These are phyloP conservation scores for Talaromyces sp. DNA, from an alignment of 2,329 filamentous ascomycete species.

Conservation along the genomic window DNA sequence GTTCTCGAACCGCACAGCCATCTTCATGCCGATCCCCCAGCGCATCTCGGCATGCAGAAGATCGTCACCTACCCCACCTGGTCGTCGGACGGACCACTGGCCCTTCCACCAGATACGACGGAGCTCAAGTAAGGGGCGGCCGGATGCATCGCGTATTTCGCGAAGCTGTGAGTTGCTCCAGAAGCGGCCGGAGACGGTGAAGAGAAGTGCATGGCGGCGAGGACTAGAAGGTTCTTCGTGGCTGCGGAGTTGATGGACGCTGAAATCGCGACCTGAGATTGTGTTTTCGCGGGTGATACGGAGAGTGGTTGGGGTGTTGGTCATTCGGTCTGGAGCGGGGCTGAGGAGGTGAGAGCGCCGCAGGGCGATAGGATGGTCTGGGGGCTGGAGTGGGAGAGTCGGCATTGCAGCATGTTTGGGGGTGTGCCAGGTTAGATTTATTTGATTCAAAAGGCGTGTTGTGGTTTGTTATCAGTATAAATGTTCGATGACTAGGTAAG, in stretches of 20 bases:
- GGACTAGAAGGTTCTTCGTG: slow-evolving; percentile 21
- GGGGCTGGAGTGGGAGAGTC: slow-evolving; percentile 18
- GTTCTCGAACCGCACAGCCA: slow-evolving; percentile 18
- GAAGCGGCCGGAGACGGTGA: slow-evolving; percentile 18
- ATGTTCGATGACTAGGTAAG: too few relatives aligned
- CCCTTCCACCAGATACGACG: slow-evolving; percentile 21
- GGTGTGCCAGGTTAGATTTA: not conserved
- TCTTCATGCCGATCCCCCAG: slow-evolving; percentile 17
- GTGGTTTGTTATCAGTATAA: not conserved
- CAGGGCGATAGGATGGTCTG: slow-evolving; percentile 25
- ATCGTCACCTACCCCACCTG: slow-evolving; percentile 14
- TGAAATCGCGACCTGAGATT: slow-evolving; percentile 15
- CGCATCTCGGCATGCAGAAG: slow-evolving; percentile 16
- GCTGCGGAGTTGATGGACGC: slow-evolving; percentile 17
- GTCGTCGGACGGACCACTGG: slow-evolving; percentile 18
- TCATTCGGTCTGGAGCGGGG: slow-evolving; percentile 24
- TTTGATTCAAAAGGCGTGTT: not conserved
- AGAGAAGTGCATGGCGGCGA: slow-evolving; percentile 17
- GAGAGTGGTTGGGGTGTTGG: slow-evolving; percentile 26
- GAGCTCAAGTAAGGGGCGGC: slow-evolving; percentile 17
- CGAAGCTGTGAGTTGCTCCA: slow-evolving; percentile 22
- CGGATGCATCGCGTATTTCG: slow-evolving; percentile 16
- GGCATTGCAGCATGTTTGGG: slow-evolving; percentile 11
- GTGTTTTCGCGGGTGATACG: slow-evolving; percentile 18
- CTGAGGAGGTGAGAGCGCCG: slow-evolving; percentile 25